Base-by-base conservation (phyloP, 2,329 filamentous ascomycete genomes). In the Alternaria angustiovoidea region DNA sequence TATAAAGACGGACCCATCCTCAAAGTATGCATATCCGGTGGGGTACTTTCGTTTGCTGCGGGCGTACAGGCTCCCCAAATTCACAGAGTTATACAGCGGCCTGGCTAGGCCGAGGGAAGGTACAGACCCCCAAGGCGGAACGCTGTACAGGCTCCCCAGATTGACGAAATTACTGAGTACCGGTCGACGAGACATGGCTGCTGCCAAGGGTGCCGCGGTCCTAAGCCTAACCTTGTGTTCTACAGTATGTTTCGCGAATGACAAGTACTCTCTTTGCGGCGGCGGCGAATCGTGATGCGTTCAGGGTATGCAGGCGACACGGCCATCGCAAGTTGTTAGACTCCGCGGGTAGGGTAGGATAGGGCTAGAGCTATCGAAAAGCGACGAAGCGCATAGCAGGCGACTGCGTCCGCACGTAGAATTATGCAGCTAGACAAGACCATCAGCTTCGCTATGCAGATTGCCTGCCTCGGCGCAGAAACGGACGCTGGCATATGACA, bases 1-100 rank as follows among this genome's bases (percentile, higher is more conserved):
- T 24, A 72, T 53, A 54, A 61, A 68, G 5, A 71, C 34, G 14
- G 69, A 73, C 16, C 69, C 68, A 59, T 73, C 64, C 22, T 70
- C 66, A 30, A 73, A 69, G 24, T 69, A 73, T 4, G 62, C 70
- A 63, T 65, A 68, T 14, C 65, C 59, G 16, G 34, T 2, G 18
- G 56, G 57, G n/a, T 30, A 11, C 12, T 54, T 59, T 12, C 16
- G 9, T 22, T 38, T 26, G 20, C 42, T 34, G 38, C 8, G 39
- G 12, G 38, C 44, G 34, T 67, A 64, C 5, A 69, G 58, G 20
- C n/a, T 39, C 26, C 64, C 63, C 43, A 72, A 38, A 34, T 69
- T 68, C 47, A 68, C 63, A 42, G 24, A 47, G 51, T 65, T 63
- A 2, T 18, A 44, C 14, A 39, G 58, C 49, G 44, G 24, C 16